Evolutionary conservation across 108 stramenopile species (phyloP), one percentile per base, ranked within the genome.

Genomic region (Nannochloropsis gaditana): DNA sequence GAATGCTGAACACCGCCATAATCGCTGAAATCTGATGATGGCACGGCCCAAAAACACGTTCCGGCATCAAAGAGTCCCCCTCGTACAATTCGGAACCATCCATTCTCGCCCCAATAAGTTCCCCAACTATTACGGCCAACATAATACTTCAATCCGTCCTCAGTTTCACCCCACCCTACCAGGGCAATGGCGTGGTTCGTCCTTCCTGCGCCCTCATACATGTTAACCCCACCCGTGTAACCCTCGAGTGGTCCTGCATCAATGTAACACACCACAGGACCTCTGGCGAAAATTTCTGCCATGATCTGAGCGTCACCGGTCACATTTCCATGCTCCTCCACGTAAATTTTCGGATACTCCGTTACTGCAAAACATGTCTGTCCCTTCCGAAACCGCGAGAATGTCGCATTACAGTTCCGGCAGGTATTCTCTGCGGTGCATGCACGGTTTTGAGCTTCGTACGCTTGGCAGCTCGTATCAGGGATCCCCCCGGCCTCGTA

Each of bases 81-180:
- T 9, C 89, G 87, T 9, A 86, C 85, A 11, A 90, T 86, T 42
- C 86, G 86, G 44, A 92, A 89, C 86, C 89, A 92, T 41, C 91
- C 90, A 21, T 82, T 10, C 87, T 90, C 90, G 41, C 91, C 91
- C 91, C 91, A 92, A 81, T 89, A 89, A 41, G 86, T 87, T 9
- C 91, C 91, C 91, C 91, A 92, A 11, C 83, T 84, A 84, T 92
- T 92, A 17, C 90, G 41, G n/a, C 88, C 90, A 21, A 89, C 83
- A 89, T 90, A 92, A 83, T 89, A 92, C 83, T 87, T 90, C 19
- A 47, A n/a, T 43, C 89, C 90, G 42, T 90, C 79, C 43, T 85
- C 83, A 45, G 85, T 90, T 11, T 59, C 79, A 9, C 87, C 87
- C 87, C 87, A 88, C 11, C 87, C 87, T 9, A 82, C 47, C 9